A percentile compares a stretch with the other conserved stretches of the same genome.
Evolutionary conservation across 306 rosid genomes (phyloP).

Genomic region (Corylus avellana): DNA sequence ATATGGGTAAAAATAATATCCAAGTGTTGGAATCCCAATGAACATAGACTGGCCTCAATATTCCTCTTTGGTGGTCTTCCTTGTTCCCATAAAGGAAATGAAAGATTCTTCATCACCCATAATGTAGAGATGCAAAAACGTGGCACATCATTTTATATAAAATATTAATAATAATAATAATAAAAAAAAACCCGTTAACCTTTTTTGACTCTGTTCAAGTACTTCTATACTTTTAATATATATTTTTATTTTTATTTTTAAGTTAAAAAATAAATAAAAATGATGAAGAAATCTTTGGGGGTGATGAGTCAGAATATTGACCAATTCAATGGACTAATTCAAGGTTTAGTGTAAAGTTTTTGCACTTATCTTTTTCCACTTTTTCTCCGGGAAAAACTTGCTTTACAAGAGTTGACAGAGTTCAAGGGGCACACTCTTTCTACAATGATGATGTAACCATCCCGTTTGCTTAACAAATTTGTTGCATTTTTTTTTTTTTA

Average conservation of each 20-base stretch:
- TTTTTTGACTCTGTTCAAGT: not conserved
- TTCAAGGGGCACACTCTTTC: not conserved
- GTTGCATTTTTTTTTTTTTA: too few species aligned
- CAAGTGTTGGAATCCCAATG: constrained; percentile 20
- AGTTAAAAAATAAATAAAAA: not conserved
- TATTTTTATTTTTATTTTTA: not conserved
- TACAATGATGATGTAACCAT: not conserved
- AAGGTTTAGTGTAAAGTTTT: not conserved
- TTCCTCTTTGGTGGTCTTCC: constrained; percentile 35
- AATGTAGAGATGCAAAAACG: constrained; percentile 9
- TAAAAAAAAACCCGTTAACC: not conserved
- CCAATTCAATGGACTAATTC: not conserved
- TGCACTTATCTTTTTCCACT: not conserved
- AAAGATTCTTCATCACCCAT: not conserved
- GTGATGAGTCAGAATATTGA: not conserved
- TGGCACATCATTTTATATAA: not conserved
- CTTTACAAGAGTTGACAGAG: constrained; percentile 6
- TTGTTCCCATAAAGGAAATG: constrained; percentile 24
- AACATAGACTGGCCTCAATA: constrained; percentile 23
- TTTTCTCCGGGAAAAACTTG: not conserved
- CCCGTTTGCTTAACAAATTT: too few species aligned
- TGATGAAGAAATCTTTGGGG: not conserved
- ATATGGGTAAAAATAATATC: not conserved
- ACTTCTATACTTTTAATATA: not conserved
- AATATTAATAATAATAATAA: not conserved